Conservation (phyloP, 2,329 filamentous ascomycete species). For the Xylariaceae sp. region DNA sequence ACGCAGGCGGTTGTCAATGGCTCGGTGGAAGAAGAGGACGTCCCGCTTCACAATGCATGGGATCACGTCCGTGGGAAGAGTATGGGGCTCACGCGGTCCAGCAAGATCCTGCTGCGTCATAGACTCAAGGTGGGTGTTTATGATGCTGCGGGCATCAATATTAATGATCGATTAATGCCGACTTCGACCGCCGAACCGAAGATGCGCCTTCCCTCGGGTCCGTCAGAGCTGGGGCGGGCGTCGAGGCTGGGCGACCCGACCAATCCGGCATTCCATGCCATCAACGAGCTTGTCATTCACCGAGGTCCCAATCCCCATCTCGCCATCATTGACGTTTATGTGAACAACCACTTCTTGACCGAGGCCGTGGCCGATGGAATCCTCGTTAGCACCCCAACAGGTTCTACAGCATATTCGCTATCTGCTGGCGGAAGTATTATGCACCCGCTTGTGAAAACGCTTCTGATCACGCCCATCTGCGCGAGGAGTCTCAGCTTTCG, state of each 20-base stretch:
- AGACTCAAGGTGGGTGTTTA: slow-evolving; percentile 83
- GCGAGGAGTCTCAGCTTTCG: slow-evolving; percentile 88
- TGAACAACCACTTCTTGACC: slow-evolving; percentile 85
- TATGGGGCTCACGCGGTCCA: slow-evolving; percentile 69
- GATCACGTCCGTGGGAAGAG: slow-evolving; percentile 73
- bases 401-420: slow-evolving; percentile 93
- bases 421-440: slow-evolving; percentile 90
- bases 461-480: slow-evolving; percentile 91
- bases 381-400: slow-evolving; percentile 88
- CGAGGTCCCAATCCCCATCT: slow-evolving; percentile 86
- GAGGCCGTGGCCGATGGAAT: slow-evolving; percentile 95
- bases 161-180: slow-evolving; percentile 51
- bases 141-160: slow-evolving; percentile 59
- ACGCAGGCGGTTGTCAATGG: slow-evolving; percentile 35
- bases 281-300: slow-evolving; percentile 95
- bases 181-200: slow-evolving; percentile 43
- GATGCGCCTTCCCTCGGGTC: slow-evolving; percentile 31
- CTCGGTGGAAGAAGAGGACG: slow-evolving; percentile 24
- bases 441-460: slow-evolving; percentile 82
- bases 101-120: slow-evolving; percentile 81
- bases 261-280: slow-evolving; percentile 58
- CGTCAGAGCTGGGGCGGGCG: slow-evolving; percentile 5
- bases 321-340: slow-evolving; percentile 84
- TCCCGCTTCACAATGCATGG: slow-evolving; percentile 50
- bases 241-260: slow-evolving; percentile 12